Evolutionary conservation across 1,284 basidiomycete species (phyloP).

Genomic region (Cutaneotrichosporon cutaneum): DNA sequence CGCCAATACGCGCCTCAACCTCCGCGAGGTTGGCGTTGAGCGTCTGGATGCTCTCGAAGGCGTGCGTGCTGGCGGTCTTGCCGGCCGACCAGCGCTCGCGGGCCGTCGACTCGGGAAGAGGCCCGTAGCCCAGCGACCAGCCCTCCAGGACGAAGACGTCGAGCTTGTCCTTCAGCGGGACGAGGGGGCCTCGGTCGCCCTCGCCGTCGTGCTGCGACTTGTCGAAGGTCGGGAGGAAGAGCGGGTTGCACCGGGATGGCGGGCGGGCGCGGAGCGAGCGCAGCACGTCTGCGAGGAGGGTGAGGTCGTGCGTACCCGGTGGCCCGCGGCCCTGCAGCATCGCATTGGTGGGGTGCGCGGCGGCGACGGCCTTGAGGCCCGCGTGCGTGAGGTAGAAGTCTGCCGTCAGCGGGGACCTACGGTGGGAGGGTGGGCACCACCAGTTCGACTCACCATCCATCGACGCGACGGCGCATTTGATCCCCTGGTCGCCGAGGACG

Average conservation of each 20-base stretch:
- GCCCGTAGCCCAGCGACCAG: constrained; percentile 57
- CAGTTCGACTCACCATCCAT: constrained; percentile 23
- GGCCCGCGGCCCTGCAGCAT: constrained; percentile 48
- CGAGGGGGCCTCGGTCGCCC: constrained; percentile 67
- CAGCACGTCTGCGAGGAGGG: constrained; percentile 7
- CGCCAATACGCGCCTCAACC: constrained; percentile 19
- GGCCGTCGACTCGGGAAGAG: constrained; percentile 44
- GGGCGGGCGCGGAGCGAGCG: background rate
- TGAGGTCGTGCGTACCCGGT: constrained; percentile 47
- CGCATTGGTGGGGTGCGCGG: constrained; percentile 35
- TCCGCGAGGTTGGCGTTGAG: constrained; percentile 36
- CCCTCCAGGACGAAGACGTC: constrained; percentile 75
- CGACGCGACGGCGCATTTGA: constrained; percentile 25
- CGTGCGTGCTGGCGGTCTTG: constrained; percentile 27
- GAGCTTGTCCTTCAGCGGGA: constrained; percentile 41
- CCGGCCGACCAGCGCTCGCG: constrained; percentile 38
- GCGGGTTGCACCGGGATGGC: background rate
- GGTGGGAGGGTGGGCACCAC: too few species aligned
- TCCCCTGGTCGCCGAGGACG: constrained; percentile 9
- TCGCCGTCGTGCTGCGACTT: constrained; percentile 75
- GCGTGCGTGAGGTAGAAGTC: constrained; percentile 43
- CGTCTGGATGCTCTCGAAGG: constrained; percentile 23
- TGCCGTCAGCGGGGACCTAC: constrained; percentile 12
- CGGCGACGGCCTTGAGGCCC: constrained; percentile 34
- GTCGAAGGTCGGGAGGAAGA: constrained; percentile 60